Percentiles rank a stretch among this genome's conserved stretches.
Evolutionary conservation across 2,329 filamentous ascomycete genomes (phyloP).

Genomic region (Colletotrichum sp.): DNA sequence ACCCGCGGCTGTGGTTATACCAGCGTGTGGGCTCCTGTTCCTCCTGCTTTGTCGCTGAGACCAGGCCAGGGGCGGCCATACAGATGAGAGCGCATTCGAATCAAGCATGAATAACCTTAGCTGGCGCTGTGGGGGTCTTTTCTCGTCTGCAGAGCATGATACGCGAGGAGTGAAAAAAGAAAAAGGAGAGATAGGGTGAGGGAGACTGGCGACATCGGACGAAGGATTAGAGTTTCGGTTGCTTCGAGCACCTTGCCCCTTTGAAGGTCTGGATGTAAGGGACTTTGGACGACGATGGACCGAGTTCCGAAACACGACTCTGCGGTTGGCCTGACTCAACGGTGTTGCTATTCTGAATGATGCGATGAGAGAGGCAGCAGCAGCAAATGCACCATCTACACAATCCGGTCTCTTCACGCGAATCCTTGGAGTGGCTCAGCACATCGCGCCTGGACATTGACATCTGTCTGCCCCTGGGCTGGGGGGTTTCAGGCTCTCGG

Average conservation of each 20-base stretch:
- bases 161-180: not conserved
- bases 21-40: not conserved
- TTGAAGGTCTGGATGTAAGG: constrained; percentile 17
- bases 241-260: constrained; percentile 4
- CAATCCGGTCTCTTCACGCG: not conserved
- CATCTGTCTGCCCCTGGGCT: not conserved
- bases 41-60: constrained; percentile 6
- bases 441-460: not conserved
- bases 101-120: constrained; percentile 12
- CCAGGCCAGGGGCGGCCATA: not conserved
- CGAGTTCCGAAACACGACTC: constrained; percentile 3
- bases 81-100: not conserved
- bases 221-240: constrained; percentile 17
- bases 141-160: not conserved
- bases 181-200: not conserved
- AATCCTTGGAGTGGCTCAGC: constrained; percentile 7
- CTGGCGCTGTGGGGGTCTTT: not conserved
- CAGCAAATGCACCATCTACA: not conserved
- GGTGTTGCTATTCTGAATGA: not conserved
- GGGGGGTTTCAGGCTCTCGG: constrained; percentile 12
- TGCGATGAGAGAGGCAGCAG: not conserved
- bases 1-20: not conserved
- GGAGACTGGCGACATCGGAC: constrained; percentile 1
- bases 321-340: constrained; percentile 12
- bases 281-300: constrained; percentile 19